Percentiles rank a stretch among this genome's conserved stretches.
Conservation (phyloP, 2,329 filamentous ascomycete species). For the Alternaria arbusti region DNA sequence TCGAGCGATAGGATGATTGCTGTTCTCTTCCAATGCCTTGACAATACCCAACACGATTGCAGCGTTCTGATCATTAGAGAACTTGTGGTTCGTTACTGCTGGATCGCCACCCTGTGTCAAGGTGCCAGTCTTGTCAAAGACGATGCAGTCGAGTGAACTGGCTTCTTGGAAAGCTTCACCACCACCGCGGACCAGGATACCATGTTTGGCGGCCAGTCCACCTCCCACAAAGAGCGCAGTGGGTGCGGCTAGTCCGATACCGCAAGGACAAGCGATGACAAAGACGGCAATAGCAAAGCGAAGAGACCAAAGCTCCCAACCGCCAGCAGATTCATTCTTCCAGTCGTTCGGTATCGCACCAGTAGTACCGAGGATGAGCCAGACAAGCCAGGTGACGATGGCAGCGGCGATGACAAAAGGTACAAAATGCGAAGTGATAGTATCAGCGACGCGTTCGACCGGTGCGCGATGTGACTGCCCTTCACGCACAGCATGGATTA, state of each 20-base stretch:
- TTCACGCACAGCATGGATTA: constrained; percentile 77
- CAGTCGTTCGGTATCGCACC: constrained; percentile 65
- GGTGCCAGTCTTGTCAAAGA: constrained; percentile 90
- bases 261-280: constrained; percentile 85
- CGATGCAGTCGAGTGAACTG: constrained; percentile 76
- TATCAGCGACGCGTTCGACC: constrained; percentile 75
- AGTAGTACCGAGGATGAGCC: constrained; percentile 69
- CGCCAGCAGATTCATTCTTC: constrained; percentile 61
- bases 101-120: constrained; percentile 76
- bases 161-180: constrained; percentile 88
- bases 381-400: constrained; percentile 73
- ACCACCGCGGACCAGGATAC: constrained; percentile 82
- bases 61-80: constrained; percentile 42
- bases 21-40: constrained; percentile 71
- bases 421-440: constrained; percentile 78
- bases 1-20: constrained; percentile 76
- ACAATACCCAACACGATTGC: constrained; percentile 60
- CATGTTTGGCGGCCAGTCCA: constrained; percentile 77
- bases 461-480: constrained; percentile 78
- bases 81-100: constrained; percentile 65
- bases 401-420: constrained; percentile 74
- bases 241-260: constrained; percentile 81
- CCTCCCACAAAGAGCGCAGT: constrained; percentile 84
- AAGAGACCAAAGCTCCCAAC: constrained; percentile 75
- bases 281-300: constrained; percentile 88